Evolutionary conservation across 179 eudicot species (phyloP).

Genomic region (Heliamphora pulchella): DNA sequence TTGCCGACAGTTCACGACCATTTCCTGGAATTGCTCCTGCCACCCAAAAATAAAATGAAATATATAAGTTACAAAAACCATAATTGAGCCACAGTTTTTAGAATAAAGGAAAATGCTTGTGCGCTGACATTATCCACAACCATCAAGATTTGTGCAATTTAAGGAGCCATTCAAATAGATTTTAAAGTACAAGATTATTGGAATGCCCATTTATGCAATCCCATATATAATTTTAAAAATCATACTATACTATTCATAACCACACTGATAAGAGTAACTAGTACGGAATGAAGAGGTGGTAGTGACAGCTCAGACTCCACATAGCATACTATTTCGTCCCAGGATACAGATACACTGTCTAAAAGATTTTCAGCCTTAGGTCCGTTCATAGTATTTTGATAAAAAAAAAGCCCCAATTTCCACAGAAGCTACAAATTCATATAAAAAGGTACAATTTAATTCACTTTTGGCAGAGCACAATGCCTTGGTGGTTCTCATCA

Average conservation of each 20-base stretch:
- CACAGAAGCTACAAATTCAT: neutral
- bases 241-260: neutral
- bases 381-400: neutral
- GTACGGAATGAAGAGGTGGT: neutral
- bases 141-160: neutral
- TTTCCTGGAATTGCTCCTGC: constrained; percentile 49
- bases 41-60: neutral
- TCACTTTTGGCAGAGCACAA: neutral
- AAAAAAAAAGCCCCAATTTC: neutral
- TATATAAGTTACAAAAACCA: no score
- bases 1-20: constrained; percentile 37
- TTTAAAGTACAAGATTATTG: neutral
- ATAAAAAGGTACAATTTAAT: neutral
- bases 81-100: no score
- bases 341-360: neutral
- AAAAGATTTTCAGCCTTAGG: neutral
- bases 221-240: neutral
- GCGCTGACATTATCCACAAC: neutral
- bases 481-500: no score
- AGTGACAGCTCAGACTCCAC: neutral
- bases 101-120: neutral
- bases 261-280: neutral
- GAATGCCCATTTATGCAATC: neutral
- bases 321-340: neutral
- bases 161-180: neutral